Percentiles rank a stretch among this genome's conserved stretches.
Evolutionary conservation across 176 grass and related monocot genomes (phyloP).

Genomic region (Themeda triandra): DNA sequence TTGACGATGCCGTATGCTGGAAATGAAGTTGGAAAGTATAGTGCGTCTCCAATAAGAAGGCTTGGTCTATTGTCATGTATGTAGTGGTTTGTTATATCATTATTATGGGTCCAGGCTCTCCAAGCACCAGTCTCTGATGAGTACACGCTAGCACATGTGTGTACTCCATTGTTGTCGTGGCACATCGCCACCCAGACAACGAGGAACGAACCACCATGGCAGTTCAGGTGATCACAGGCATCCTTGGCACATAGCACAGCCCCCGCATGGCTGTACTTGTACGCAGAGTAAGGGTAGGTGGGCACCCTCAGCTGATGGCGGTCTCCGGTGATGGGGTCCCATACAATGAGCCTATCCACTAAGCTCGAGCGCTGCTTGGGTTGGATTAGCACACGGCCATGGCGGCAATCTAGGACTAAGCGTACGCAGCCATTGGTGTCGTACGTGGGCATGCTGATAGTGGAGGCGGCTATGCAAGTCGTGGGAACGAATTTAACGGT

Average conservation of each 20-base stretch:
- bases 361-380: no score
- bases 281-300: no score
- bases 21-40: no score
- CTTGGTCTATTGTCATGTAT: accelerated
- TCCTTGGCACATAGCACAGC: not conserved
- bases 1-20: no score
- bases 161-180: no score
- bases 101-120: not conserved
- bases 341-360: not conserved
- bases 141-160: not conserved
- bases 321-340: not conserved
- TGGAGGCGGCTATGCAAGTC: not conserved
- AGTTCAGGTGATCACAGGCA: not conserved
- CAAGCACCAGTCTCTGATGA: not conserved
- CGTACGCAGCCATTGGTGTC: accelerated
- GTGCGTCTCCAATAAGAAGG: not conserved
- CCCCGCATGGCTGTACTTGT: not conserved
- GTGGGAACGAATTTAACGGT: not conserved
- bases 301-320: no score
- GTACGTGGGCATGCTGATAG: accelerated
- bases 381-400: not conserved
- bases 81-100: accelerated
- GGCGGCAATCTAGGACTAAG: not conserved
- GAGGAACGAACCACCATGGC: no score
- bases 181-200: no score